Evolutionary conservation across 2,329 filamentous ascomycete genomes (phyloP), one percentile per base, ranked within the genome.

Genomic region (Monilinia vaccinii-corymbosi): DNA sequence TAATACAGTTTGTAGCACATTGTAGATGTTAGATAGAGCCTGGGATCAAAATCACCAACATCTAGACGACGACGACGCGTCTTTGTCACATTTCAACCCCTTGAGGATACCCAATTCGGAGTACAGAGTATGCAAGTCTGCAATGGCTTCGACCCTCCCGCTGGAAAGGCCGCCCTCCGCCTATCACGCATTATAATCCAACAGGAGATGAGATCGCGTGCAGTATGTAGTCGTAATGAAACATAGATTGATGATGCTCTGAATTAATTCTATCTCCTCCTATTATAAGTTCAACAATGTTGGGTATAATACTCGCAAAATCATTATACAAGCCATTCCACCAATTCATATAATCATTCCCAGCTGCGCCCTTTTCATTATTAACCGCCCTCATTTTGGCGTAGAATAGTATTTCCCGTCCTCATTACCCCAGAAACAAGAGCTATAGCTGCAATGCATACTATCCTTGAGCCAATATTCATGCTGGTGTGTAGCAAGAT

Each of bases 401-500:
- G 31, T 53, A n/a, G 49, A 32, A 49, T 55, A 40, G 42, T n/a
- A 55, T 55, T 21, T 31, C 42, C 38, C 36, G 42, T 46, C 31
- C 38, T 36, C 38, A 55, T 45, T 53, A 32, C 28, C 16, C 42
- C 50, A 21, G 40, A 36, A 40, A 52, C 40, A 59, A 38, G 44
- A 55, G 31, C 57, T 59, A 31, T 49, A 48, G 58, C 58, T 49
- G 50, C 40, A 38, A 57, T 44, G 21, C 42, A 45, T 56, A 40
- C 46, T 55, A 55, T 59, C 49, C 49, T 45, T 61, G 11, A 40
- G 61, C 42, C 49, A 58, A 62, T 61, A 58, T 56, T 60, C 59
- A 57, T 64, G 56, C 58, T 61, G 50, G 60, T 56, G 60, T 64
- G 53, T 63, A 64, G 62, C 61, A 63, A 65, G 56, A 67, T 47